These are phyloP conservation scores for Rhodofomes roseus DNA, from an alignment of 1,284 basidiomycete genomes.

Conservation along the genomic window DNA sequence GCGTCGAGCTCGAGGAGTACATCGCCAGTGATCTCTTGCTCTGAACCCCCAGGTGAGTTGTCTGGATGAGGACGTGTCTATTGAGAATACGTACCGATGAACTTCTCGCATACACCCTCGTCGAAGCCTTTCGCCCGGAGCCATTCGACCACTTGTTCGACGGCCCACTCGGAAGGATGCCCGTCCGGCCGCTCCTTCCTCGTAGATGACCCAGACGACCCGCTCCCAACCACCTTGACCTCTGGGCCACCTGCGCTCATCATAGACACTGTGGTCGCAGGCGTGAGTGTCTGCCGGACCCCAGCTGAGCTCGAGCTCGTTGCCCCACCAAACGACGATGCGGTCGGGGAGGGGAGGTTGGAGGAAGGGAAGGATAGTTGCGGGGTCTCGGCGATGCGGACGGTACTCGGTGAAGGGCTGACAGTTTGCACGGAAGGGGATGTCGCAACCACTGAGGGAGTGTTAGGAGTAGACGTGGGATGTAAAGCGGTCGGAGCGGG, in stretches of 20 bases:
- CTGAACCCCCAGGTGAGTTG: slow-evolving; percentile 34
- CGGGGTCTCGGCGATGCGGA: slow-evolving; percentile 10
- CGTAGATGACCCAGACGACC: slow-evolving; percentile 6
- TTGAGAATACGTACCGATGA: slow-evolving; percentile 57
- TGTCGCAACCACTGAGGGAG: slow-evolving; percentile 3
- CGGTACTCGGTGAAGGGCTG: slow-evolving; percentile 16
- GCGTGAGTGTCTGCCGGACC: slow-evolving; percentile 25
- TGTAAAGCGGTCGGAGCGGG: background rate
- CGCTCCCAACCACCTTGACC: background rate
- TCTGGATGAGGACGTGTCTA: background rate
- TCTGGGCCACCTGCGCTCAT: slow-evolving; percentile 9
- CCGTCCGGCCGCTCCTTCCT: slow-evolving; percentile 17
- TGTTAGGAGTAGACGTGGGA: slow-evolving; percentile 4
- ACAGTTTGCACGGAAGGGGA: slow-evolving; percentile 12
- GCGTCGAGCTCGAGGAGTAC: slow-evolving; percentile 93
- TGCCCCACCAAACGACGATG: slow-evolving; percentile 30
- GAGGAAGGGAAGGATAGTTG: slow-evolving; percentile 14
- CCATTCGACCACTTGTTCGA: slow-evolving; percentile 93
- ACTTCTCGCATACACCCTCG: slow-evolving; percentile 77
- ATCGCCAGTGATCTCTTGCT: slow-evolving; percentile 98
- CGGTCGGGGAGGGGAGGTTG: slow-evolving; percentile 36
- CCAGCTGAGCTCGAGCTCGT: slow-evolving; percentile 23
- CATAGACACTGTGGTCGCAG: slow-evolving; percentile 24
- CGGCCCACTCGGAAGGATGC: slow-evolving; percentile 76
- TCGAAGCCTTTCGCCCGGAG: slow-evolving; percentile 84